A percentile compares a stretch with the other conserved stretches of the same genome.
These are phyloP conservation scores for Penicillium pancosmium DNA, from an alignment of 495 filamentous ascomycete species.

Conservation along the genomic window DNA sequence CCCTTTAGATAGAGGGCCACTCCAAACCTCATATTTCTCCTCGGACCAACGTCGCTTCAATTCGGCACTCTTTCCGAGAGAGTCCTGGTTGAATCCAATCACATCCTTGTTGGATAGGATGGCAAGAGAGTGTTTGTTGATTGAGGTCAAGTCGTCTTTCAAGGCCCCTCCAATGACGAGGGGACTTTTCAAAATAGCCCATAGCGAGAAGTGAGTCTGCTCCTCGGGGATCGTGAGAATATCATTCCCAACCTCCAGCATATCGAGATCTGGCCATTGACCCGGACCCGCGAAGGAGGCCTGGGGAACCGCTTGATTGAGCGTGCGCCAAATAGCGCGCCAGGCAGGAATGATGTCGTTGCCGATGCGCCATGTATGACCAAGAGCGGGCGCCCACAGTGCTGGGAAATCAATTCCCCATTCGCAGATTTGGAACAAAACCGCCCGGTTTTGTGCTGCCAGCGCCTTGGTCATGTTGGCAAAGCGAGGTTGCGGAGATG, in stretches of 20 bases:
- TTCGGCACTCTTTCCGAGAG: constrained; percentile 47
- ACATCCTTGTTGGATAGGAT: constrained; percentile 54
- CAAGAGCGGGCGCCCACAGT: constrained; percentile 49
- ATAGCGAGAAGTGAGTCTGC: constrained; percentile 58
- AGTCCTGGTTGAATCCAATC: constrained; percentile 57
- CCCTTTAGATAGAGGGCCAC: constrained; percentile 42
- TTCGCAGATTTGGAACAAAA: constrained; percentile 56
- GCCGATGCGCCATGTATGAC: constrained; percentile 55
- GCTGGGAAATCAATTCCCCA: constrained; percentile 55
- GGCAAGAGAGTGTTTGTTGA: constrained; percentile 35
- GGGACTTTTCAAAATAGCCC: constrained; percentile 60
- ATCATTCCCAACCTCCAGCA: constrained; percentile 52
- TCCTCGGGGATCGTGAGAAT: constrained; percentile 43
- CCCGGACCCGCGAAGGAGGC: constrained; percentile 38
- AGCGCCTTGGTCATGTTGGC: constrained; percentile 39
- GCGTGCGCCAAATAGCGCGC: constrained; percentile 52
- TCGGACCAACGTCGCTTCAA: constrained; percentile 40
- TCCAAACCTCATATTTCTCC: constrained; percentile 53
- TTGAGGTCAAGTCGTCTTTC: constrained; percentile 31
- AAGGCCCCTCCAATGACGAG: constrained; percentile 55
- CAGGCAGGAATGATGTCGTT: constrained; percentile 59
- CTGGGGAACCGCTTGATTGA: constrained; percentile 52
- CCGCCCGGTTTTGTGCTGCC: constrained; percentile 27
- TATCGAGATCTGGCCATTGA: constrained; percentile 59
- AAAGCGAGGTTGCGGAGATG: constrained; percentile 31